Conservation (phyloP, 768 basidiomycete species). For the Psilocybe tampanensis region DNA sequence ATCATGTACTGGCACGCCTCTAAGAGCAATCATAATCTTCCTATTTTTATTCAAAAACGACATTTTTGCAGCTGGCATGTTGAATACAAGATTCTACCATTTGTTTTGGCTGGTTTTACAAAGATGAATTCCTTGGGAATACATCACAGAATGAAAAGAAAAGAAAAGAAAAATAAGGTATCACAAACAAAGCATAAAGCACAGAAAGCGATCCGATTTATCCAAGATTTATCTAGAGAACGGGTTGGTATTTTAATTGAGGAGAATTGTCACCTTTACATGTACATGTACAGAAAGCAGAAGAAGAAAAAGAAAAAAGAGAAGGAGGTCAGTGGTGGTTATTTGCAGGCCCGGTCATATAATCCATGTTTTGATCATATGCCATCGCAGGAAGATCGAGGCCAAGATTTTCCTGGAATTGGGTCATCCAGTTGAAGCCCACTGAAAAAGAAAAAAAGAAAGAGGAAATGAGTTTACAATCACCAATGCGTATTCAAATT, state of each 20-base stretch:
- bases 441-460: constrained; percentile 8
- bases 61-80: too few species aligned
- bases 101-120: neutral
- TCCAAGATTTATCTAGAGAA: neutral
- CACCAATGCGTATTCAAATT: too few species aligned
- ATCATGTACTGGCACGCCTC: too few species aligned
- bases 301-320: neutral
- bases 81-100: neutral
- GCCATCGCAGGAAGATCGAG: constrained; percentile 28
- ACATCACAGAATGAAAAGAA: neutral
- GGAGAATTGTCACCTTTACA: neutral
- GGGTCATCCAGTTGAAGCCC: constrained; percentile 42
- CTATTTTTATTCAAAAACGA: too few species aligned
- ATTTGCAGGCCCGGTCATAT: constrained; percentile 28
- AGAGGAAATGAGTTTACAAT: too few species aligned
- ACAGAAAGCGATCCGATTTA: neutral
- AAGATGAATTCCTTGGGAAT: neutral
- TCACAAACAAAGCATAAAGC: neutral
- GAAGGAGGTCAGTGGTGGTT: neutral
- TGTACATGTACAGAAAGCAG: neutral
- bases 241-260: neutral
- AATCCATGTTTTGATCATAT: constrained; percentile 29
- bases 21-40: too few species aligned
- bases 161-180: neutral
- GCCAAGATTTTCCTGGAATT: constrained; percentile 42